Base-by-base conservation (phyloP, 345 rosid genomes). In the Eucalyptus regnans region DNA sequence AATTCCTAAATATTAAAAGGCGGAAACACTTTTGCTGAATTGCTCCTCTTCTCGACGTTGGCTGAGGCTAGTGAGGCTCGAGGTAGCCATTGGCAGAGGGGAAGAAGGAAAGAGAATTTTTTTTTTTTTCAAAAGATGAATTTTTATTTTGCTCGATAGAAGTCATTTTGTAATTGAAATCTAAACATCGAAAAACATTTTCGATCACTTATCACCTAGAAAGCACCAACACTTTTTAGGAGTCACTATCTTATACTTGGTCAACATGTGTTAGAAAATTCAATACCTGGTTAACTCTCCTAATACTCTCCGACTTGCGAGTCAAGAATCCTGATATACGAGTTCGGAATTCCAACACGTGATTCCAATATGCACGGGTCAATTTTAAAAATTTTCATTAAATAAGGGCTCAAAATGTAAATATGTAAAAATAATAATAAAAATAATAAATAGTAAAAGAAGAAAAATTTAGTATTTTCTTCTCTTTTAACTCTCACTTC, bases 211-310 rank as follows among this genome's bases (percentile, higher is more conserved):
- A 52, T 52, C 56, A 52, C 9, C 2, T 18, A 3, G 1, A 52
- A 52, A 18, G 9, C 1, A 0, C 9, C 1, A 18, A 52, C 56
- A 18, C 1, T 7, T 18, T 52, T 0, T 52, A 0, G 0, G 9
- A 52, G 56, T 18, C 56, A 52, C 0, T 7, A 52, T 7, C 1
- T 1, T 0, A 52, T 52, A 52, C 0, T 52, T 52, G 9, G 0
- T 17, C 1, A 52, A 17, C 23, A 52, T 0, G 1, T 52, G 23
- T 33, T 33, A 33, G 37, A 33, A 33, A 33, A 33, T 41, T 5
- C 41, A 5, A 52, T 52, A 18, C 0, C 7, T 52, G 4, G 0
- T 18, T 0, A 52, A 18, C 23, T 33, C 37, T 33, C 37, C 37
- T 33, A 33, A 33, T 33, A 33, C 37, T 33, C 37, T 33, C 37